Evolutionary conservation across 352 stramenopile species (phyloP).

Genomic region (Pythium phragmitis): DNA sequence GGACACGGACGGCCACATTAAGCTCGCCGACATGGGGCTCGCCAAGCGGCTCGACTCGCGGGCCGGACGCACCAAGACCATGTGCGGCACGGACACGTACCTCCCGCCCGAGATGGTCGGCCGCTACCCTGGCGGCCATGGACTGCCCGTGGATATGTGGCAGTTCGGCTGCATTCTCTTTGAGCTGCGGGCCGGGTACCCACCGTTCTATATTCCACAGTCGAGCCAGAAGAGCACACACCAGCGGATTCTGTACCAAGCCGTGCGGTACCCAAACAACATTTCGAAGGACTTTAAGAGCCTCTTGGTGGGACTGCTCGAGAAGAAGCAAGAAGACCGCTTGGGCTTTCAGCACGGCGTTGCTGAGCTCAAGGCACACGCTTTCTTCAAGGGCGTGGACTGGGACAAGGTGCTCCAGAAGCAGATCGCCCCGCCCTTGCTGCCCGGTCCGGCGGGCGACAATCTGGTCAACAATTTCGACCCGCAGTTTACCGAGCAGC

Average conservation of each 20-base stretch:
- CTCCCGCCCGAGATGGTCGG: conserved; percentile 88
- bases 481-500: conserved; percentile 80
- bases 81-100: conserved; percentile 91
- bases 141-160: conserved; percentile 92
- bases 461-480: conserved; percentile 86
- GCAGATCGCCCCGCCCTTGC: conserved; percentile 53
- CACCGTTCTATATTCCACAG: conserved; percentile 91
- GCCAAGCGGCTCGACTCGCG: conserved; percentile 82
- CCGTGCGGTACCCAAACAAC: conserved; percentile 82
- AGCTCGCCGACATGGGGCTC: conserved; percentile 91
- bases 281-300: conserved; percentile 78
- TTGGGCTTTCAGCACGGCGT: conserved; percentile 62
- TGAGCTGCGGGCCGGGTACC: conserved; percentile 90
- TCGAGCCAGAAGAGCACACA: conserved; percentile 89
- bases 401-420: conserved; percentile 77
- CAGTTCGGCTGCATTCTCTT: conserved; percentile 93
- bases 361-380: conserved; percentile 63
- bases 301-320: conserved; percentile 62
- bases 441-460: conserved; percentile 64
- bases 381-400: conserved; percentile 76
- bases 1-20: conserved; percentile 87
- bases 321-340: conserved; percentile 84
- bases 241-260: conserved; percentile 88
- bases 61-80: conserved; percentile 81
- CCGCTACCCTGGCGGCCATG: conserved; percentile 73